Conservation (phyloP, 2,329 filamentous ascomycete species). For the Colletotrichum sp. region DNA sequence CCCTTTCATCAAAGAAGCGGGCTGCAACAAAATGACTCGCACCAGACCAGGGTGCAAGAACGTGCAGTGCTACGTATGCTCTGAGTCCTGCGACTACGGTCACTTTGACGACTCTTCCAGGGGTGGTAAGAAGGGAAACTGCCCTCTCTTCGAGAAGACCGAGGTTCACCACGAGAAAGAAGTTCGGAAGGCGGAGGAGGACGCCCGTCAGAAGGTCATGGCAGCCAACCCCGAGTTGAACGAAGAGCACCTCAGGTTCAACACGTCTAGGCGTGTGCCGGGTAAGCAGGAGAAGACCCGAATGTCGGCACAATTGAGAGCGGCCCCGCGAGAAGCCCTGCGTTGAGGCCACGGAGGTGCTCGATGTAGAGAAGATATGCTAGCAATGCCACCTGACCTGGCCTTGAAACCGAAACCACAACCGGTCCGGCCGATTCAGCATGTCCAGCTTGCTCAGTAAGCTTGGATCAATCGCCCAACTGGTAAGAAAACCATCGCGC, state of each 20-base stretch:
- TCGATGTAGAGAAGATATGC: background rate
- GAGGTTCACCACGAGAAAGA: conserved; percentile 67
- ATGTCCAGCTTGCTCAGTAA: background rate
- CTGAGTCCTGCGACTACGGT: conserved; percentile 65
- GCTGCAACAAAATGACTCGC: conserved; percentile 87
- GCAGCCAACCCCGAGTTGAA: conserved; percentile 64
- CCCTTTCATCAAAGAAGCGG: conserved; percentile 76
- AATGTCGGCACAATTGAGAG: too few relatives aligned
- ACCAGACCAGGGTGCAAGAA: conserved; percentile 55
- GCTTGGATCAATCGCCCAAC: background rate
- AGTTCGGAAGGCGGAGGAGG: conserved; percentile 65
- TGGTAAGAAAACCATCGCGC: background rate
- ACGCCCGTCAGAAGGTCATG: conserved; percentile 57
- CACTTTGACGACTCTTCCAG: conserved; percentile 67
- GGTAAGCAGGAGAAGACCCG: background rate
- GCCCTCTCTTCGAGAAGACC: conserved; percentile 69
- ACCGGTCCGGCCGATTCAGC: background rate
- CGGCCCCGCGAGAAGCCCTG: background rate
- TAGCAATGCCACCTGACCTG: background rate
- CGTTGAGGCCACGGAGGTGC: background rate
- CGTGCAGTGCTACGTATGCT: conserved; percentile 74
- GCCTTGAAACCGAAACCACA: background rate
- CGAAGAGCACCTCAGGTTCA: conserved; percentile 61
- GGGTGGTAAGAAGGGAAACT: conserved; percentile 58
- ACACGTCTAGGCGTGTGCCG: conserved; percentile 49